Conservation (phyloP, 108 stramenopile genomes). For the Schizochytrium sp. region DNA sequence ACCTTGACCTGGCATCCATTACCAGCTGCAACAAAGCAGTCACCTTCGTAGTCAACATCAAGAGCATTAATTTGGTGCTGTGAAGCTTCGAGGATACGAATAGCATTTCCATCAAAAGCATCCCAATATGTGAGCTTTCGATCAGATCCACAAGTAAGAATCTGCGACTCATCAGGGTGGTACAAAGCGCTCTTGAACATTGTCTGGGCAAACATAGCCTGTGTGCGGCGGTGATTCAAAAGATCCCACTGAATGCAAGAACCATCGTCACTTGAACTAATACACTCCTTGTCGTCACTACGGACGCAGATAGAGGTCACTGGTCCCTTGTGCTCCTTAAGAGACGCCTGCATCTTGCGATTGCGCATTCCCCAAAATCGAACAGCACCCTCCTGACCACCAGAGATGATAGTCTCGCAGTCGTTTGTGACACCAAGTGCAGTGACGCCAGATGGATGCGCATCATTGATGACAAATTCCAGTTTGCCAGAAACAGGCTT, state of each 20-base stretch:
- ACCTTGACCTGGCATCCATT: conserved; percentile 84
- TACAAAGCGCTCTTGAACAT: conserved; percentile 81
- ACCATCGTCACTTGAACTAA: conserved; percentile 85
- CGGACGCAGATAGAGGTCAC: conserved; percentile 81
- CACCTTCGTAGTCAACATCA: conserved; percentile 81
- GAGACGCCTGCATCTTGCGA: conserved; percentile 83
- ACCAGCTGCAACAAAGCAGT: conserved; percentile 81
- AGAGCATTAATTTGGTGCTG: conserved; percentile 79
- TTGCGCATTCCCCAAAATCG: conserved; percentile 84
- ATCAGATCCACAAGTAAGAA: conserved; percentile 85
- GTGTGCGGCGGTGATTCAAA: conserved; percentile 74
- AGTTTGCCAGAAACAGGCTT: conserved; percentile 86
- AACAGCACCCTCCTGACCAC: conserved; percentile 87
- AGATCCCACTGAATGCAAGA: conserved; percentile 90
- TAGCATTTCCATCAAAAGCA: conserved; percentile 83
- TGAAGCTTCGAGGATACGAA: conserved; percentile 82
- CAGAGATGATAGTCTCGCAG: conserved; percentile 74
- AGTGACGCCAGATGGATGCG: conserved; percentile 81
- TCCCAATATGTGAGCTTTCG: conserved; percentile 90
- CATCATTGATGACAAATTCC: conserved; percentile 86
- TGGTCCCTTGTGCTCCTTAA: conserved; percentile 87
- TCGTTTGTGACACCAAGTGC: conserved; percentile 80
- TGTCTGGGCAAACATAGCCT: conserved; percentile 85
- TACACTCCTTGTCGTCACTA: conserved; percentile 78
- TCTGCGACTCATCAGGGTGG: conserved; percentile 89